Base-by-base conservation (phyloP, 2,329 filamentous ascomycete species). In the Phialophora chinensis region DNA sequence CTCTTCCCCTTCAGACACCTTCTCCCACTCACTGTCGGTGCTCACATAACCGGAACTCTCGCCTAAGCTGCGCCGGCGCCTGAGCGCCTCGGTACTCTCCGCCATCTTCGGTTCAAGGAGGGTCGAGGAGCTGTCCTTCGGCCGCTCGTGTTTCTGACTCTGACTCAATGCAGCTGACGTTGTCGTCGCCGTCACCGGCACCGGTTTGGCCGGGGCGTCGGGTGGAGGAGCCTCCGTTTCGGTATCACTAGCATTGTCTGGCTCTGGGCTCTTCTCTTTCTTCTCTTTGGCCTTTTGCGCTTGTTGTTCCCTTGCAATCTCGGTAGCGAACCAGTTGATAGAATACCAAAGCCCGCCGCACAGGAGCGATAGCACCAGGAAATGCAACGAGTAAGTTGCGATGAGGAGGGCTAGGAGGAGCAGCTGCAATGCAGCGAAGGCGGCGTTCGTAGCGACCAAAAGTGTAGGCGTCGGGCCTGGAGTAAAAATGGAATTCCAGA, bases 11-110 rank as follows among this genome's bases (percentile, higher is more conserved):
- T 73, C 71, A 23, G 71, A 72, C 3, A 98, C 90, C 83, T 95
- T 96, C 82, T 97, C 94, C 94, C 94, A 98, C 80, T 98, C 94
- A 75, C 94, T 94, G 80, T 98, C 94, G 4, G 93, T 97, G 79
- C 92, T 94, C 68, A 84, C 74, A 70, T 87, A 85, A 11, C 83
- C 84, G n/a, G 80, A 82, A 61, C 76, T 83, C 61, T 83, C 83
- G 63, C 83, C 83, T 11, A 80, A 77, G 63, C 79, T 73, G 69
- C 76, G 81, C 66, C 81, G 78, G 75, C 82, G 82, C 75, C 79
- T 80, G 68, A 82, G 35, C 54, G 78, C 79, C 59, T 74, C 77
- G 17, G 74, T 74, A 54, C 83, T 65, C 35, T 69, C 70, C 33
- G 61, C 81, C 59, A 81, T 82, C 78, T 85, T 87, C 71, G 87